A percentile compares a stretch with the other conserved stretches of the same genome.
phyloP scores from a whole-genome alignment of 192 early-diverging fungal genomes.

The Spinellus fusiger region DNA sequence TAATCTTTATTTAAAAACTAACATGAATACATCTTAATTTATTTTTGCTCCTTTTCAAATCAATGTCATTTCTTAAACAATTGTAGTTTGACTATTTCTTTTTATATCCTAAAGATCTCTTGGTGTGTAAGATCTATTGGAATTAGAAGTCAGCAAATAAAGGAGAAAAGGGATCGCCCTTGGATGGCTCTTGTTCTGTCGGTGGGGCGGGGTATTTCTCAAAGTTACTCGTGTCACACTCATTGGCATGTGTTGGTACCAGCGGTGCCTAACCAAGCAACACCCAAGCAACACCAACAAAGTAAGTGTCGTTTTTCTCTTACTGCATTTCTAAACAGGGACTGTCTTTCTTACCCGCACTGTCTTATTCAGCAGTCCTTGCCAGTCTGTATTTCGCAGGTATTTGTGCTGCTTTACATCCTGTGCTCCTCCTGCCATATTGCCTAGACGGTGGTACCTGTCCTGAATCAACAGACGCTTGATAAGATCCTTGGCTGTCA shows the following conservation, averaged over 20 bases:
- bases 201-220: conserved; percentile 49
- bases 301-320: too few relatives aligned
- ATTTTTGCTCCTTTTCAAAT: too few relatives aligned
- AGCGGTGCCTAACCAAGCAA: conserved; percentile 18
- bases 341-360: conserved; percentile 28
- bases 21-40: too few relatives aligned
- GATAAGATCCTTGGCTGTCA: conserved; percentile 65
- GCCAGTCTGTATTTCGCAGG: conserved; percentile 77
- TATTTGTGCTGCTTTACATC: conserved; percentile 81
- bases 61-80: too few relatives aligned
- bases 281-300: too few relatives aligned
- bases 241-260: conserved; percentile 19
- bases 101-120: too few relatives aligned
- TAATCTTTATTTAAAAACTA: too few relatives aligned
- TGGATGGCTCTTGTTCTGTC: conserved; percentile 7
- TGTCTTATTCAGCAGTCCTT: conserved; percentile 36
- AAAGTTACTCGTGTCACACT: conserved; percentile 32
- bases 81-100: too few relatives aligned
- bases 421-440: conserved; percentile 67
- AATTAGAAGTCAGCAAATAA: conserved; percentile 75
- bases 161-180: conserved; percentile 71
- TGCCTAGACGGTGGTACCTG: conserved; percentile 73
- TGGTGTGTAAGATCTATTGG: not conserved
- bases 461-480: conserved; percentile 69
- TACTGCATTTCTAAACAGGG: too few relatives aligned